phyloP scores from a whole-genome alignment of 2,329 filamentous ascomycete species.

The Penicillium sp. region DNA sequence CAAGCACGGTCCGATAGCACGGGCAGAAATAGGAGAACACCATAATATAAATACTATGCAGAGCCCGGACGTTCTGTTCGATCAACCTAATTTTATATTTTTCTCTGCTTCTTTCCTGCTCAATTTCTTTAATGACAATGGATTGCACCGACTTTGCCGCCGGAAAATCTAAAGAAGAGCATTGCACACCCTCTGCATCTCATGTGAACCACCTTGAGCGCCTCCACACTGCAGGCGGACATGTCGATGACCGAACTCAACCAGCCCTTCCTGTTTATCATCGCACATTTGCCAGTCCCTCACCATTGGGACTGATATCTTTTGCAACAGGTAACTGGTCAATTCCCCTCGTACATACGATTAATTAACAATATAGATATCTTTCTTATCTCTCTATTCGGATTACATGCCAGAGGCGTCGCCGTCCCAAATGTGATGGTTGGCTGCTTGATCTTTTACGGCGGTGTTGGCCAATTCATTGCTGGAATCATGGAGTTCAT shows the following conservation, averaged over 20 bases:
- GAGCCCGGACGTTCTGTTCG: too few relatives aligned
- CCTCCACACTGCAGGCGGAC: constrained; percentile 4
- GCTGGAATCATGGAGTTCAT: constrained; percentile 29
- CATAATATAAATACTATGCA: too few relatives aligned
- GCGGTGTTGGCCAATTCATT: constrained; percentile 34
- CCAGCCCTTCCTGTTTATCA: constrained; percentile 29
- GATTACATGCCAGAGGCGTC: neutral
- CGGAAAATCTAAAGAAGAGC: neutral
- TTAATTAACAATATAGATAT: neutral
- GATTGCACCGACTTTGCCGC: neutral
- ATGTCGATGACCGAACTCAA: constrained; percentile 10
- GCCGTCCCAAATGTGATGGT: neutral
- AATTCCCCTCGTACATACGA: neutral
- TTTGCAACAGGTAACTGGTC: constrained; percentile 33
- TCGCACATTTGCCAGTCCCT: constrained; percentile 30
- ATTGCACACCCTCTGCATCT: neutral
- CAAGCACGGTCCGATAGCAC: too few relatives aligned
- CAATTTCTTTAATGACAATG: neutral
- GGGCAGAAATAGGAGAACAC: too few relatives aligned
- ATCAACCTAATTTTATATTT: too few relatives aligned
- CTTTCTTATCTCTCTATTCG: neutral
- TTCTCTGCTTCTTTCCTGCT: too few relatives aligned
- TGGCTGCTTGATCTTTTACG: constrained; percentile 40
- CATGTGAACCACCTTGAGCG: constrained; percentile 1
- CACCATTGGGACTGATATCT: constrained; percentile 37